Base-by-base conservation (phyloP, 1,284 basidiomycete genomes). In the Albatrellus sp. region DNA sequence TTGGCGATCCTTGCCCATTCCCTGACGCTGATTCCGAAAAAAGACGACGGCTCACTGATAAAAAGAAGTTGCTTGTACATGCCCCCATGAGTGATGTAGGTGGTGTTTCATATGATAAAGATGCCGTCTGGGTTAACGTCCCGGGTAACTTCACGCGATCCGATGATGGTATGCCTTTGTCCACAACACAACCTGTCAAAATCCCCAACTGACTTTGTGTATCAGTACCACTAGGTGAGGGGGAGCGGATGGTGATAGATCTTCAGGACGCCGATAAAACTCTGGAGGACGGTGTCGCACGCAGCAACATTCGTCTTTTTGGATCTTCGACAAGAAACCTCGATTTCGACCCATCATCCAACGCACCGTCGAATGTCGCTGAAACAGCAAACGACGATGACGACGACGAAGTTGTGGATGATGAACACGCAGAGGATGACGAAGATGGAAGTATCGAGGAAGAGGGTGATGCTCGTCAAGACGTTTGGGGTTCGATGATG, bases 41-140 rank as follows among this genome's bases (percentile, higher is more conserved):
- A 66, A 67, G 90, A 48, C 66, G 96, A 44, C 92, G 89, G 61
- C 70, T 99, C 59, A 93, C 87, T 54, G 94, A 98, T 62, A 96
- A 96, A 70, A 89, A 88, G 60, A 96, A 90, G 60, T 58, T 87
- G 24, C 67, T 97, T 3, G 82, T 98, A 6, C 91, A 98, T 62
- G 96, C 96, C 6, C 96, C 96, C 1, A 98, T 98, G 94, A 94
- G 90, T 60, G 94, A 97, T 57, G 86, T 98, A 2, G 94, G 94
- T 16, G 96, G 94, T 7, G 80, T 99, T 49, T 82, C 90, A 67
- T 98, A 96, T 58, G 96, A 99, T 69, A 98, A 98, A 63, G 96
- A 98, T 57, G 91, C 93, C 0, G 93, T 98, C 2, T 99, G 90
- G 70, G 87, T 99, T 54, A 98, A 97, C 57, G 93, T 98, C 2